These are phyloP conservation scores for Curvularia lunata DNA, from an alignment of 2,329 filamentous ascomycete genomes.

Conservation along the genomic window DNA sequence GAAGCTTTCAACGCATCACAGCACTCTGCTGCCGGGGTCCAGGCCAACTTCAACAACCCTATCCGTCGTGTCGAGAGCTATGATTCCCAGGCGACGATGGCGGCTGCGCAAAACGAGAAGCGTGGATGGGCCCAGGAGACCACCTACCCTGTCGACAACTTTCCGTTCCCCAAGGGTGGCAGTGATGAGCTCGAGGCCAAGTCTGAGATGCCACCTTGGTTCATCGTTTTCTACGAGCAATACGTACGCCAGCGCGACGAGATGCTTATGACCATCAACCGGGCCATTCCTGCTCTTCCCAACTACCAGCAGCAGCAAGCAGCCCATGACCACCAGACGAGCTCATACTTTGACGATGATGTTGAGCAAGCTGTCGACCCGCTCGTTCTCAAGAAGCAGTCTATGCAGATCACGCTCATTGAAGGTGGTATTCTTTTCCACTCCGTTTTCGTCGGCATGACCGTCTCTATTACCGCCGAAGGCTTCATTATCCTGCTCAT, in stretches of 20 bases:
- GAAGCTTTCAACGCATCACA: slow-evolving; percentile 37
- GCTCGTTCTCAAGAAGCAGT: slow-evolving; percentile 48
- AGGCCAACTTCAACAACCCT: slow-evolving; percentile 41
- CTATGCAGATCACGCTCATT: slow-evolving; percentile 53
- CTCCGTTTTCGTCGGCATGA: slow-evolving; percentile 68
- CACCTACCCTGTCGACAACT: slow-evolving; percentile 38
- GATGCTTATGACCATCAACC: slow-evolving; percentile 62
- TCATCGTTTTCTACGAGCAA: slow-evolving; percentile 68
- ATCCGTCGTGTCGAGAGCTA: slow-evolving; percentile 43
- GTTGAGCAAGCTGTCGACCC: slow-evolving; percentile 48
- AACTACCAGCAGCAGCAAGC: slow-evolving; percentile 38
- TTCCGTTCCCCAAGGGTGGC: slow-evolving; percentile 38
- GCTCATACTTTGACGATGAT: slow-evolving; percentile 48
- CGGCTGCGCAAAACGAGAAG: slow-evolving; percentile 43
- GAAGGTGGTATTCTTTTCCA: slow-evolving; percentile 70
- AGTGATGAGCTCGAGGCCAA: slow-evolving; percentile 38
- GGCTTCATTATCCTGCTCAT: slow-evolving; percentile 66
- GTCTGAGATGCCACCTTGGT: slow-evolving; percentile 65
- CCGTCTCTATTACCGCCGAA: slow-evolving; percentile 63
- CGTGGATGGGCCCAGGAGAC: slow-evolving; percentile 41
- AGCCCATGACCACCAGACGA: slow-evolving; percentile 28
- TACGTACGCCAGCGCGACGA: slow-evolving; percentile 67
- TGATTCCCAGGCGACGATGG: slow-evolving; percentile 46
- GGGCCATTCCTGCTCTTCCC: slow-evolving; percentile 41
- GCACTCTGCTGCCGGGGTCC: slow-evolving; percentile 28